Evolutionary conservation across 2,329 filamentous ascomycete species (phyloP).

Genomic region (Magnaporthales sp.): DNA sequence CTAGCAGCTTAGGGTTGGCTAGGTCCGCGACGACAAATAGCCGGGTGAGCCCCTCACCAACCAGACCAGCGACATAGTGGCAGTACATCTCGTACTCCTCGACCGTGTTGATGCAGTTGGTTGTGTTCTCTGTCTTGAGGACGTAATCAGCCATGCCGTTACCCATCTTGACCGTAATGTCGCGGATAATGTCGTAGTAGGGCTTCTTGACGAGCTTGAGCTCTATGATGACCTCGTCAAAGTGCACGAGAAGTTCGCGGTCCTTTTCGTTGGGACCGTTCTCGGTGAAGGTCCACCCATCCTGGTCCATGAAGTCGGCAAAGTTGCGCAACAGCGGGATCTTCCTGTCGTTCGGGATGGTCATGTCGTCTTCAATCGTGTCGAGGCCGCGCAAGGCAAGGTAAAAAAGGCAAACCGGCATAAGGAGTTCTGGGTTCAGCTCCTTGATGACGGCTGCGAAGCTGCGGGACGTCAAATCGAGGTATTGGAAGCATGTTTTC

Average conservation of each 20-base stretch:
- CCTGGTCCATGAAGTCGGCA: constrained; percentile 65
- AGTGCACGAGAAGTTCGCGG: constrained; percentile 82
- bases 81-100: constrained; percentile 95
- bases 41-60: constrained; percentile 85
- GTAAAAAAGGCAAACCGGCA: constrained; percentile 86
- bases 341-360: constrained; percentile 71
- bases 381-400: constrained; percentile 85
- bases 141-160: constrained; percentile 98
- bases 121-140: constrained; percentile 71
- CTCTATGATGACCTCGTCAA: constrained; percentile 78
- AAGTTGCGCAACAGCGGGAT: constrained; percentile 81
- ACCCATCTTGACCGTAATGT: constrained; percentile 91
- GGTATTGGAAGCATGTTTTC: constrained; percentile 75
- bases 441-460: constrained; percentile 93
- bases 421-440: constrained; percentile 84
- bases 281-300: constrained; percentile 84
- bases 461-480: constrained; percentile 84
- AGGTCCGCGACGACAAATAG: constrained; percentile 82
- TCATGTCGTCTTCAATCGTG: constrained; percentile 99
- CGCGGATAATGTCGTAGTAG: constrained; percentile 81
- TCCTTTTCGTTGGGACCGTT: constrained; percentile 93
- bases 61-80: constrained; percentile 97
- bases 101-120: constrained; percentile 71
- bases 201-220: constrained; percentile 79
- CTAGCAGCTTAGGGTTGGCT: constrained; percentile 75